Base-by-base conservation (phyloP, 208 protist species). In the Leishmania tropica region DNA sequence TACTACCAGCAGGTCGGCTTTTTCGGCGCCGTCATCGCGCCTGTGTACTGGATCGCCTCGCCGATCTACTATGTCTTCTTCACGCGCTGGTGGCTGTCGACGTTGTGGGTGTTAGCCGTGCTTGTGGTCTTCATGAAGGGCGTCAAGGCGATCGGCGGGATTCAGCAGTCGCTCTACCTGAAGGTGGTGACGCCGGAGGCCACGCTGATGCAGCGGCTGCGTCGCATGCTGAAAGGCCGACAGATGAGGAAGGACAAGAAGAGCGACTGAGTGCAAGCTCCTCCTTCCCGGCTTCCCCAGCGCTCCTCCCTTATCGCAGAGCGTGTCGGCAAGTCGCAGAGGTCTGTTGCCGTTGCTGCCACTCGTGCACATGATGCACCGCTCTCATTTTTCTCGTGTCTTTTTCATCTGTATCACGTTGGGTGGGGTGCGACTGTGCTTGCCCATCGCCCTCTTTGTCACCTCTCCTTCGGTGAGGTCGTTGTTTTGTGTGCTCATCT, bases 111-210 rank as follows among this genome's bases (percentile, higher is more conserved):
- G 48, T n/a, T 58, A 13, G 65, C 68, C 40, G 65, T 80, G 56
- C 51, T 83, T 10, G 28, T 80, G 19, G 13, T 42, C 62, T 84
- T 75, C 37, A 47, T 45, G 31, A 82, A 60, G 64, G 70, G 37
- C 11, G 35, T 83, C 17, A 75, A 70, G n/a, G 76, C 70, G 3
- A 28, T 75, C 21, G 81, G 81, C 40, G 80, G 81, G 13, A 2
- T 87, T 60, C 84, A 87, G 77, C 62, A 67, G 65, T 48, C 68
- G 4, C 77, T 87, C n/a, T 71, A 83, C 47, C 54, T 87, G 67
- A 70, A 79, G 17, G 60, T 62, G 74, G 70, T 81, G 48, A 19
- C 77, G 19, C 78, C 83, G 40, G 78, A 82, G 56, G 58, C 78
- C 53, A 82, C 81, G 62, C 45, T 53, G 65, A 58, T 84, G 80